Evolutionary conservation across 2,329 filamentous ascomycete genomes (phyloP), one percentile per base, ranked within the genome.

Genomic region (Thelonectria discophora): DNA sequence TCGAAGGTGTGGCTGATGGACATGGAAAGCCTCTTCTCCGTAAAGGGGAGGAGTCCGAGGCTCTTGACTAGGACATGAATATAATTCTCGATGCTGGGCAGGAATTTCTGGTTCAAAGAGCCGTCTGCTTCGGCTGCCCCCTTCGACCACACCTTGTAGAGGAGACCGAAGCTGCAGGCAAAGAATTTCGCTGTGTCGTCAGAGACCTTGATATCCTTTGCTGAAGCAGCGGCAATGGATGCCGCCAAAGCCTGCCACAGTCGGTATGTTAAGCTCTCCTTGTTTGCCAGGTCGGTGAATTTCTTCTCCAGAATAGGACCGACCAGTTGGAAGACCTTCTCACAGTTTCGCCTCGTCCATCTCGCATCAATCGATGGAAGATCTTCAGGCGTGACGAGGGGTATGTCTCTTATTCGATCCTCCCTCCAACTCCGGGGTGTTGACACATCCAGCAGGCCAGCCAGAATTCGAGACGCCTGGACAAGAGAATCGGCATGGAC

Each of bases 201-300:
- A 0, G 93, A 93, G 7, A 94, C 89, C 70, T 94, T 97, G 69
- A 99, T 90, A 76, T 99, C 95, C 76, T 97, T 97, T 43, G 84
- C 85, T 21, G 89, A 89, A 40, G 91, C 90, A 50, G 85, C 84
- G 2, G 88, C 84, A 24, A 93, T 80, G 1, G 89, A 86, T 3
- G 81, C 78, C 45, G 92, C 81, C 12, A 93, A 79, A 1, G 84
- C 80, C 27, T 79, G 75, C 89, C 89, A 92, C 39, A 92, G 80
- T 8, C 77, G 80, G 50, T 77, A 80, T 0, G 80, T 73, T 10
- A 77, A 68, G 65, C 86, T 91, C 17, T 84, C 84, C 1, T 85
- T 81, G 51, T 86, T 81, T 9, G 85, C 82, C n/a, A 94, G 72
- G 15, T 86, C 86, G 54, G 84, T 79, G 51, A 92, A 88, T 53